Evolutionary conservation across 176 grass and related monocot genomes (phyloP), one percentile per base, ranked within the genome.

Genomic region (Oryza nivara): DNA sequence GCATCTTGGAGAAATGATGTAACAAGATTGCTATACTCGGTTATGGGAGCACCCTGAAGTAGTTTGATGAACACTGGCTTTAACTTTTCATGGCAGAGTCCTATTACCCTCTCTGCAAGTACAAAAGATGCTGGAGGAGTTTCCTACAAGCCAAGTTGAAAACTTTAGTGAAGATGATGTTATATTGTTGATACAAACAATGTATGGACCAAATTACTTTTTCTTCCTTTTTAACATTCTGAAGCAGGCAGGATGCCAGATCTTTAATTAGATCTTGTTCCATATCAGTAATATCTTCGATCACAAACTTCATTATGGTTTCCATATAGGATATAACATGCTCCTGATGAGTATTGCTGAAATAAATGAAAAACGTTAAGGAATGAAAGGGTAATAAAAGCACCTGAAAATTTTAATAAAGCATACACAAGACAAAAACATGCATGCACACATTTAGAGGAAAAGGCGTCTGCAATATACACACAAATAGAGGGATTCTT

Each of bases 21-120:
- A 88, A 98, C 82, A 73, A 85, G 71, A 15, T 80, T 23, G 22
- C 74, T 86, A 30, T 92, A 95, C 1, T 82, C 83, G 51, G 81
- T 77, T 77, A 86, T 80, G 40, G 86, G 56, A 83, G 41, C 68
- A 7, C 86, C 80, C 40, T 91, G 72, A 15, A 91, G 67, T 75
- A 92, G 82, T 65, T 93, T 72, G 52, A 68, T 48, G 45, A 98
- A 49, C 16, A 49, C 76, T 0, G 87, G 89, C 89, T 90, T 95
- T 72, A 98, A 68, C 68, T 90, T 95, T 15, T 78, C 87, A 19
- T 74, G 67, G 71, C 91, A 98, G 28, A 87, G 72, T 34, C 58
- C 75, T 38, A 90, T 82, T 60, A 98, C 74, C 85, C 75, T 95
- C 73, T 90, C 85, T 19, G 91, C 95, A 77, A 98, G 83, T 47